phyloP scores from a whole-genome alignment of 1,139 yeast species.

The Hyphopichia pseudoburtonii region DNA sequence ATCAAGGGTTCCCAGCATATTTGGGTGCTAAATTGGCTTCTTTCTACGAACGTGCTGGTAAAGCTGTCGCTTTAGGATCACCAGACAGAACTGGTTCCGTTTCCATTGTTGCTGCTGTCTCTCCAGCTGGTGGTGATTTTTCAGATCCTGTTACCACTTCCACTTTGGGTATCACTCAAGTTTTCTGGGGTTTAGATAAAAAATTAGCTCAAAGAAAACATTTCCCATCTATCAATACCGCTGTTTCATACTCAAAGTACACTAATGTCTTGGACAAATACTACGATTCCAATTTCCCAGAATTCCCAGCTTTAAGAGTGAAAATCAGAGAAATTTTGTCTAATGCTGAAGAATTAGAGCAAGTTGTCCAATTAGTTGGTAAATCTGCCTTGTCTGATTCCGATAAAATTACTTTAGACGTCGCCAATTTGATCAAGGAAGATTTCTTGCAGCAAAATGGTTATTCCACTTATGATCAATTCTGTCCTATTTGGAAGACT shows the following conservation, averaged over 20 bases:
- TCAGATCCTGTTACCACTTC: conserved; percentile 99
- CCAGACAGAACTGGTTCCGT: conserved; percentile 97
- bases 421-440: conserved; percentile 86
- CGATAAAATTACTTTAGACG: conserved; percentile 95
- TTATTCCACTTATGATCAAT: conserved; percentile 95
- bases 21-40: conserved; percentile 98
- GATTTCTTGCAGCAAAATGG: conserved; percentile 99
- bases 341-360: conserved; percentile 97
- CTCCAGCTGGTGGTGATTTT: conserved; percentile 99
- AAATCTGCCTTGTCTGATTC: conserved; percentile 95
- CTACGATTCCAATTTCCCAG: conserved; percentile 85
- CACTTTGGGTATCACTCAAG: conserved; percentile 98
- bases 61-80: conserved; percentile 90
- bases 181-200: conserved; percentile 99
- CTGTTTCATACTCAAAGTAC: conserved; percentile 95
- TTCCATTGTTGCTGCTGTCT: conserved; percentile 98
- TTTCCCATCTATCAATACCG: conserved; percentile 97
- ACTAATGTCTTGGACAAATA: conserved; percentile 82
- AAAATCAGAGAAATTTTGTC: conserved; percentile 91
- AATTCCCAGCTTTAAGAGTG: conserved; percentile 85
- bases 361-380: conserved; percentile 98
- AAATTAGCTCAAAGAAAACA: conserved; percentile 99
- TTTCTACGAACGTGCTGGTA: conserved; percentile 99
- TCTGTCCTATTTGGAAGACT: conserved; percentile 99
- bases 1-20: conserved; percentile 99